These are phyloP conservation scores for Fusarium hostae DNA, from an alignment of 2,329 filamentous ascomycete species.

Conservation along the genomic window DNA sequence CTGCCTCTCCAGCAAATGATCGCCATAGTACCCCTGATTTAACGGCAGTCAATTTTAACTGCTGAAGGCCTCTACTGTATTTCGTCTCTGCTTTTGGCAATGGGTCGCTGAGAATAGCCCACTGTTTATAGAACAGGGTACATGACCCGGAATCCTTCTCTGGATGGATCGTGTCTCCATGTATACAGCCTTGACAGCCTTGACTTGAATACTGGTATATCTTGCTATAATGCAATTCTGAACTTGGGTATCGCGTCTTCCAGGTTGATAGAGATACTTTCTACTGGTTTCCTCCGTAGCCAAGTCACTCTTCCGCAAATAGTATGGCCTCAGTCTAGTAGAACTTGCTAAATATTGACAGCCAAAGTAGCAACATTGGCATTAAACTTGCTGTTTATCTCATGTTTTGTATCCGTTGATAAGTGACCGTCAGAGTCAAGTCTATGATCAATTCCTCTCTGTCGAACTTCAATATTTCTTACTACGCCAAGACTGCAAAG, in stretches of 20 bases:
- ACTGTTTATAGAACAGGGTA: constrained; percentile 2
- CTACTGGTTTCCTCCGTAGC: background rate
- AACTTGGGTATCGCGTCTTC: background rate
- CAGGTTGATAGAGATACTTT: background rate
- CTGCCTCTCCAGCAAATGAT: background rate
- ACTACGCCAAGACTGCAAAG: background rate
- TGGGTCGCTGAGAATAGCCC: background rate
- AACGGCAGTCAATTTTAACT: constrained; percentile 5
- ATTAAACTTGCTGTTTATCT: background rate
- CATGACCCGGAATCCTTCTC: background rate
- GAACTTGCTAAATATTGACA: constrained; percentile 3
- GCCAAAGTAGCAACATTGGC: background rate
- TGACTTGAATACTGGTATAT: background rate
- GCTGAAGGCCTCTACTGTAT: background rate
- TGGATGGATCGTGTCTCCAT: background rate
- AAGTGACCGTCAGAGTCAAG: constrained; percentile 2
- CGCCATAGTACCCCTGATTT: constrained; percentile 15
- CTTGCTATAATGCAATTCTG: background rate
- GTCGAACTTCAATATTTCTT: background rate
- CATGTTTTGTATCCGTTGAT: constrained; percentile 10
- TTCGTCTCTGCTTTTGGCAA: constrained; percentile 8
- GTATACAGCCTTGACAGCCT: background rate
- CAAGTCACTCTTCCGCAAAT: constrained; percentile 7
- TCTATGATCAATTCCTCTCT: background rate
- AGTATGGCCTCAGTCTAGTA: constrained; percentile 1